Evolutionary conservation across 108 stramenopile species (phyloP), one percentile per base, ranked within the genome.

Genomic region (Cyclotella cryptica): DNA sequence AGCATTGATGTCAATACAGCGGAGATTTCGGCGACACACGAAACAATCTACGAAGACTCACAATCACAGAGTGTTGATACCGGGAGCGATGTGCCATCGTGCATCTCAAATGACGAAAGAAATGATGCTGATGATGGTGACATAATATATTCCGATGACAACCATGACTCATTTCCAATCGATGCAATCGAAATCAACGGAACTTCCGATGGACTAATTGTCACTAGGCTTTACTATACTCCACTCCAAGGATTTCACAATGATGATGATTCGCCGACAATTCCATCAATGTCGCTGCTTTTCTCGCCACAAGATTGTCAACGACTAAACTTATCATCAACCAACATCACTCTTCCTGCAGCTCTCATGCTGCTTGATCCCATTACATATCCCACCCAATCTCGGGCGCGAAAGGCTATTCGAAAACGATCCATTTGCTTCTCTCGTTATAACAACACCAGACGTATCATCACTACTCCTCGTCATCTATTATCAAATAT

Each of bases 321-420:
- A 62, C 43, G 80, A 40, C 45, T 81, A 41, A 58, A 58, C 22
- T 62, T 81, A 47, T 27, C 43, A 24, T n/a, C 40, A 4, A 35
- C 18, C 18, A 93, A 96, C 76, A 84, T 96, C n/a, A 88, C 89
- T 54, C 82, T 93, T 17, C 93, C 95, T 1, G 78, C 83, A 35
- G 93, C 93, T 19, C 86, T 96, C 39, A 89, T 93, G 91, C 59
- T 96, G 58, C 61, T 93, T 24, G 92, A 93, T 85, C 79, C 85
- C 15, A 66, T 68, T 15, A 84, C 86, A 49, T 96, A 90, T 72
- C 92, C 92, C n/a, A 84, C 93, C 12, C 74, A 77, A 72, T 93
- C 93, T 43, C 65, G 85, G 51, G 95, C 95, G 21, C 84, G 95
- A 42, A 96, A 96, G 68, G 86, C 87, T 41, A 81, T 82, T 18